Conservation (phyloP, 1,284 basidiomycete genomes). For the Schizophyllum commune region DNA sequence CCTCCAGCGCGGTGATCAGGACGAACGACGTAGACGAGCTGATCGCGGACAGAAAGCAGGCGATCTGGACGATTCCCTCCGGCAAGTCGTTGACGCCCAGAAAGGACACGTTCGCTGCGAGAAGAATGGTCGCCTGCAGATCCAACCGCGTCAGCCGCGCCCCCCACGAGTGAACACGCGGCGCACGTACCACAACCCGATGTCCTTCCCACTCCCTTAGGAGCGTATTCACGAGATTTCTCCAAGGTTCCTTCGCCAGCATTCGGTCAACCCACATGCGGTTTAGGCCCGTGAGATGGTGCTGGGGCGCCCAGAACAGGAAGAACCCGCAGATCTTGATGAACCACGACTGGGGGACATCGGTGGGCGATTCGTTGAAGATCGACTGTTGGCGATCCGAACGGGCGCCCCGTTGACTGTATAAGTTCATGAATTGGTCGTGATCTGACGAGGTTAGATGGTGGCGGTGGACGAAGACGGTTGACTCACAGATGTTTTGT, state of each 20-base stretch:
- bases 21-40: not conserved
- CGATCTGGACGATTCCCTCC: not conserved
- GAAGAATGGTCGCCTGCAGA: constrained; percentile 8
- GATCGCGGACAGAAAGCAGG: not conserved
- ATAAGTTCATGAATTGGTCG: constrained; percentile 4
- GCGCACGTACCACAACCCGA: constrained; percentile 4
- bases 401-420: constrained; percentile 6
- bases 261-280: constrained; percentile 8
- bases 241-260: constrained; percentile 4
- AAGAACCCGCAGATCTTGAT: constrained; percentile 1
- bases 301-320: constrained; percentile 5
- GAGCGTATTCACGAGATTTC: not conserved
- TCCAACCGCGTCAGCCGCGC: not conserved
- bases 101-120: constrained; percentile 9
- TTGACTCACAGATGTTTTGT: not conserved
- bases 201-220: constrained; percentile 4
- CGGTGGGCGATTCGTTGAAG: not conserved
- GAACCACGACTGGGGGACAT: constrained; percentile 1
- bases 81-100: constrained; percentile 3
- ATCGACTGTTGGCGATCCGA: constrained; percentile 4
- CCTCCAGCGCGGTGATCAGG: not conserved
- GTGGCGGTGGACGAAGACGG: too few relatives aligned
- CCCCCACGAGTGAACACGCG: not conserved
- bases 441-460: not conserved
- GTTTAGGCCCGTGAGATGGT: constrained; percentile 1